Base-by-base conservation (phyloP, 306 rosid genomes). In the Quercus gilva region DNA sequence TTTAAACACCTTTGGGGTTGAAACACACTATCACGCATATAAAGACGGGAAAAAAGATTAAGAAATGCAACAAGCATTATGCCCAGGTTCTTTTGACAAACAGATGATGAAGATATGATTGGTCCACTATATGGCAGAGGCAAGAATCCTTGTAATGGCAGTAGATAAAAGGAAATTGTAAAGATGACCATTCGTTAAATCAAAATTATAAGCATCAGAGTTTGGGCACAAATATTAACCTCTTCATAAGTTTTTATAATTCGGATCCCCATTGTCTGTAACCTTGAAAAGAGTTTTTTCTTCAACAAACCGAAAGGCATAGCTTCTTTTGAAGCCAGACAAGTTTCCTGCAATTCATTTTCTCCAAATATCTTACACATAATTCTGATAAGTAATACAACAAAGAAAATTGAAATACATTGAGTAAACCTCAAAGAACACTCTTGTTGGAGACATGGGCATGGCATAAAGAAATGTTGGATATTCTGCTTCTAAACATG, bases 391-490 rank as follows among this genome's bases (percentile, higher is more conserved):
- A 60, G 75, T 68, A 63, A 76, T 61, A 58, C 21, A 76, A 84
- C 61, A 58, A 45, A 63, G 35, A 64, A 76, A 55, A 69, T 31
- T 69, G 45, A 84, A 60, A 80, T 43, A 41, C 69, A 78, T 53
- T 5, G 74, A 72, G 79, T 88, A 56, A 83, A 95, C 99, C 99
- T 95, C 99, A 78, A 93, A 95, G 88, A 95, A 95, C 81, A 95
- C 90, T 90, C 71, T 91, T 55, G 99, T 93, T 71, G 85, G 86
- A 77, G 98, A 85, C 92, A 95, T 89, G 73, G 99, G 98, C 99
- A 95, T 95, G 73, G 74, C 99, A 78, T 95, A 95, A 56, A 95
- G 96, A 89, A 95, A 95, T 69, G 99, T 93, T 21, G 98, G 99
- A 83, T 93, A 93, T 37, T 87, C 83, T 76, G 87, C 90, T 88